phyloP scores from a whole-genome alignment of 108 stramenopile genomes.

The Pseudonitzschia multiseries region DNA sequence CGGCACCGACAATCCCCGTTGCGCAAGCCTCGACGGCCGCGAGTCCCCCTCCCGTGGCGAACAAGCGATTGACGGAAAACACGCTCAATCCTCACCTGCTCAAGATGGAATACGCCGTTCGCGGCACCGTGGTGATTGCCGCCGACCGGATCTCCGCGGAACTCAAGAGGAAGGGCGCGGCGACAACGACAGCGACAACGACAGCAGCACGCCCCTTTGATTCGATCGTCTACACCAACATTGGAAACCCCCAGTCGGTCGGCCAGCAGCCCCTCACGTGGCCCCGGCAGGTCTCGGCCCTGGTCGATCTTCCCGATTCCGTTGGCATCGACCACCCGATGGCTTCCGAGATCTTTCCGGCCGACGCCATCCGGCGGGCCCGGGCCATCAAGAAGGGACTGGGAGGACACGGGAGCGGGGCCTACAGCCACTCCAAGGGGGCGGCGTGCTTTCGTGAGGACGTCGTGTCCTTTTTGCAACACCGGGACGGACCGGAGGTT shows the following conservation, averaged over 20 bases:
- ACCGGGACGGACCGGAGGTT: constrained; percentile 63
- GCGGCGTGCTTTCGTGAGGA: constrained; percentile 63
- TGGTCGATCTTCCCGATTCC: constrained; percentile 74
- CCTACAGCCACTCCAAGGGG: constrained; percentile 90
- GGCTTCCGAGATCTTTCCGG: constrained; percentile 57
- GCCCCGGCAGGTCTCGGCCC: constrained; percentile 93
- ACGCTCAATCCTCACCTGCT: constrained; percentile 64
- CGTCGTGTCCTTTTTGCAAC: constrained; percentile 82
- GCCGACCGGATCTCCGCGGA: constrained; percentile 75
- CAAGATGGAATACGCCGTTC: constrained; percentile 88
- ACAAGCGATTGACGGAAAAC: constrained; percentile 49
- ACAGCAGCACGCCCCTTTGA: constrained; percentile 58
- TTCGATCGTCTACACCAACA: constrained; percentile 94
- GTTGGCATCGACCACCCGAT: constrained; percentile 76
- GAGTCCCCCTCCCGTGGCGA: not conserved
- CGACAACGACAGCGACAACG: not conserved
- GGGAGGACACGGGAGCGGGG: constrained; percentile 75
- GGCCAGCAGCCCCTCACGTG: constrained; percentile 93
- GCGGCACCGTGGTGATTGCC: constrained; percentile 79
- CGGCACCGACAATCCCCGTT: not conserved
- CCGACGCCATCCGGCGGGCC: constrained; percentile 75
- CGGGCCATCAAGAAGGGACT: constrained; percentile 59
- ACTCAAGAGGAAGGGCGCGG: constrained; percentile 11
- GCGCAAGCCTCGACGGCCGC: not conserved
- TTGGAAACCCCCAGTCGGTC: constrained; percentile 98